Conservation (phyloP, 345 rosid genomes). For the Clausena lansium region DNA sequence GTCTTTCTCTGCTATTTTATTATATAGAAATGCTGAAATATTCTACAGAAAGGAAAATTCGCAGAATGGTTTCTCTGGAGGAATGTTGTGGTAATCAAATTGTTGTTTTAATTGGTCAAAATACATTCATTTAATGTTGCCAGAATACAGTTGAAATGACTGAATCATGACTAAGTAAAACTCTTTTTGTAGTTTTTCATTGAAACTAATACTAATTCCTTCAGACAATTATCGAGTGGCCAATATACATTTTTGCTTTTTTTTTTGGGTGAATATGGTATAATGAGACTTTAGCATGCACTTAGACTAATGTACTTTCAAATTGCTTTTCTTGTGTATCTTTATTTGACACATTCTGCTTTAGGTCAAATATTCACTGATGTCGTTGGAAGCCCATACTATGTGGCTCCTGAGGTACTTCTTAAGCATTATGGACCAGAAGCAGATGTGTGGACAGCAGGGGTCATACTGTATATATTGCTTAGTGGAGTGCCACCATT, state of each 20-base stretch:
- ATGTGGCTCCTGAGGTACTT: constrained; percentile 97
- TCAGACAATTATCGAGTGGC: neutral
- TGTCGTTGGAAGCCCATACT: constrained; percentile 97
- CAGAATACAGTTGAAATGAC: too few relatives aligned
- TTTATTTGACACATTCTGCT: constrained; percentile 20
- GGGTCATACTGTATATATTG: constrained; percentile 90
- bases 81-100: neutral
- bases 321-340: constrained; percentile 7
- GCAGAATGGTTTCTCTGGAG: neutral
- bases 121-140: neutral
- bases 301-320: neutral
- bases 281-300: neutral
- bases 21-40: neutral
- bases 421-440: constrained; percentile 89
- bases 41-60: neutral
- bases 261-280: neutral
- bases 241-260: neutral
- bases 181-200: neutral
- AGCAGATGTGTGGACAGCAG: constrained; percentile 99
- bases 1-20: neutral
- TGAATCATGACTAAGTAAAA: neutral
- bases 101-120: neutral
- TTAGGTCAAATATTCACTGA: constrained; percentile 87
- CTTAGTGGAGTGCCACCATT: constrained; percentile 98
- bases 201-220: constrained; percentile 5